These are phyloP conservation scores for Acrocalymma vagum DNA, from an alignment of 2,329 filamentous ascomycete species.

Conservation along the genomic window DNA sequence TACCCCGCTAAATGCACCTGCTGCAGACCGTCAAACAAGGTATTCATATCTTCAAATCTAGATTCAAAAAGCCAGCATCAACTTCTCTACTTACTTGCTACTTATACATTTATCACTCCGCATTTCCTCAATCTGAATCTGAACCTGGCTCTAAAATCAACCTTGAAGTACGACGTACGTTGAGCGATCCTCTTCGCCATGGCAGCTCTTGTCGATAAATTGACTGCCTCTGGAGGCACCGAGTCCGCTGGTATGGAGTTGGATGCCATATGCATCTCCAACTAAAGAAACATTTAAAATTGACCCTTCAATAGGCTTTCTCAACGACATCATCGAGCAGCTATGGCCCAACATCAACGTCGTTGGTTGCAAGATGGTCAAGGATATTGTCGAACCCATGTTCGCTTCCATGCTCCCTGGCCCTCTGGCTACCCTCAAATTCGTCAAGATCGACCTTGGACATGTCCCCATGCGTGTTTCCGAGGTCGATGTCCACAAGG, in stretches of 20 bases:
- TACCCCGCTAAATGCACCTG: no score
- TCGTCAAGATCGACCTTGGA: conserved; percentile 58
- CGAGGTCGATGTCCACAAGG: conserved; percentile 57
- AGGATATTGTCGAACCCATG: conserved; percentile 59
- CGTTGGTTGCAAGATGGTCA: conserved; percentile 54
- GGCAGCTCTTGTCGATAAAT: conserved; percentile 47
- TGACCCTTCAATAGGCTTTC: conserved; percentile 53
- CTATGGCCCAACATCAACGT: conserved; percentile 61
- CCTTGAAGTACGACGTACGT: no score
- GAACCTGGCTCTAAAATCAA: no score
- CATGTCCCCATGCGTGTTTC: conserved; percentile 51
- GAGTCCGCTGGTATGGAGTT: conserved; percentile 46
- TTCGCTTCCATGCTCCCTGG: conserved; percentile 57
- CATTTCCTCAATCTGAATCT: no score
- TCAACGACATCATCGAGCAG: conserved; percentile 59
- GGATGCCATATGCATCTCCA: not conserved
- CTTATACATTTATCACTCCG: no score
- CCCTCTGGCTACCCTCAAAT: conserved; percentile 53
- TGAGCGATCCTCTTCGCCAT: no score
- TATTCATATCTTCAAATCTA: no score
- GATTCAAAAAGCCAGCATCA: no score
- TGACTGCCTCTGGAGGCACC: conserved; percentile 52
- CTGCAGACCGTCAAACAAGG: no score
- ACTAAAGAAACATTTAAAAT: conserved; percentile 3
- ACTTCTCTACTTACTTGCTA: no score